Conservation (phyloP, 257 asterid species). For the Lantana camara region DNA sequence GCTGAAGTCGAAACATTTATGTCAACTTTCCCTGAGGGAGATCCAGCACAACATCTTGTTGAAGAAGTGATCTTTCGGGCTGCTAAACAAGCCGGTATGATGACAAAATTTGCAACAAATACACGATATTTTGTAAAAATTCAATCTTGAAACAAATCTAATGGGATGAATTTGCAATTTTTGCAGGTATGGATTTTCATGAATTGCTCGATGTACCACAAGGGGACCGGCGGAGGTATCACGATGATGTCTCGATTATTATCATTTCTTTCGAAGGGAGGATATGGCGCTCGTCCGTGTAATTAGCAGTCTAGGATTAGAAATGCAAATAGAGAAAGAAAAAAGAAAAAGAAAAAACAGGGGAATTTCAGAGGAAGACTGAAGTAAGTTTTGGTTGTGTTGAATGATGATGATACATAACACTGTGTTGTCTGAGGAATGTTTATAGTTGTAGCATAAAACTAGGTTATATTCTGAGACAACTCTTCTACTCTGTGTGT, state of each 20-base stretch:
- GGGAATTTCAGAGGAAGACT: constrained; percentile 25
- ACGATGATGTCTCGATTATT: constrained; percentile 89
- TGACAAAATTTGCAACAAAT: background rate
- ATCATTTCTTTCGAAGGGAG: constrained; percentile 91
- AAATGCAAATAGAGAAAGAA: constrained; percentile 17
- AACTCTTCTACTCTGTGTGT: constrained; percentile 20
- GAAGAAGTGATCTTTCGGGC: constrained; percentile 96
- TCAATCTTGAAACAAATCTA: background rate
- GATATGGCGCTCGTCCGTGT: constrained; percentile 88
- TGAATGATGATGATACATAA: background rate
- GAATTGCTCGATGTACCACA: constrained; percentile 89
- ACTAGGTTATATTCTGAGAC: constrained; percentile 25
- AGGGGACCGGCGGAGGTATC: constrained; percentile 88
- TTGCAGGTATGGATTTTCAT: constrained; percentile 79
- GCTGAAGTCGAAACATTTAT: constrained; percentile 81
- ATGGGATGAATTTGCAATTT: background rate
- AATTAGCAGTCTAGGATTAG: constrained; percentile 29
- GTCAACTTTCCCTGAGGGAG: constrained; percentile 89
- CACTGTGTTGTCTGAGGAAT: background rate
- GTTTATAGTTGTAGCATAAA: constrained; percentile 41
- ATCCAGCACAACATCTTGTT: constrained; percentile 96
- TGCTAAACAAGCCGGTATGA: constrained; percentile 91
- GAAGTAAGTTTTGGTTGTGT: too few species aligned
- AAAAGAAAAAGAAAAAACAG: constrained; percentile 17
- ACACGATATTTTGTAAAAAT: too few species aligned